These are phyloP conservation scores for Albatrellus ellisii DNA, from an alignment of 768 basidiomycete species.

Conservation along the genomic window DNA sequence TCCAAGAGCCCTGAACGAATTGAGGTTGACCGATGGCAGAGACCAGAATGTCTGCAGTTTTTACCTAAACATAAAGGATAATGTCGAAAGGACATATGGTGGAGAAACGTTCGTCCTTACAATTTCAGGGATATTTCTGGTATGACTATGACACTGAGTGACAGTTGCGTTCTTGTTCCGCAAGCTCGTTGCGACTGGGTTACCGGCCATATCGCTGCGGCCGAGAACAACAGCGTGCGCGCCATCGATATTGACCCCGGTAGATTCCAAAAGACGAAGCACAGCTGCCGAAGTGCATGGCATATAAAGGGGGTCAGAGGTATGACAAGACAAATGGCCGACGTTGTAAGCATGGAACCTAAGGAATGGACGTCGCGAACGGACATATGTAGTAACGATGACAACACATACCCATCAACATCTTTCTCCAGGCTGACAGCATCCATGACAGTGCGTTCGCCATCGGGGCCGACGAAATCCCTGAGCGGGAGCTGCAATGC, in stretches of 20 bases:
- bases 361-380: constrained; percentile 1
- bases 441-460: constrained; percentile 84
- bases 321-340: constrained; percentile 84
- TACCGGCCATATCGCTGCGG: constrained; percentile 95
- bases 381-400: background rate
- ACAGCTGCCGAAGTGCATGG: constrained; percentile 97
- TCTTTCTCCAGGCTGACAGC: constrained; percentile 90
- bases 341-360: constrained; percentile 99
- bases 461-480: constrained; percentile 65
- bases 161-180: constrained; percentile 88
- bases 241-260: constrained; percentile 73
- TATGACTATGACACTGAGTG: constrained; percentile 92
- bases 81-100: background rate
- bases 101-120: constrained; percentile 34
- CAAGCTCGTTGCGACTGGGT: constrained; percentile 84
- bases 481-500: constrained; percentile 93
- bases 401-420: constrained; percentile 69
- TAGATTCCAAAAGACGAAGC: constrained; percentile 79
- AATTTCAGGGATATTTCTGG: constrained; percentile 66
- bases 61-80: constrained; percentile 38
- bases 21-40: constrained; percentile 89
- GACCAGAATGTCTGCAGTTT: constrained; percentile 83
- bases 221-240: constrained; percentile 86
- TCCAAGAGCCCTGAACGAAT: constrained; percentile 85
- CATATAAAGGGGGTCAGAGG: constrained; percentile 76